Evolutionary conservation across 2,329 filamentous ascomycete genomes (phyloP), one percentile per base, ranked within the genome.

Genomic region (Fragosphaeria purpurea): DNA sequence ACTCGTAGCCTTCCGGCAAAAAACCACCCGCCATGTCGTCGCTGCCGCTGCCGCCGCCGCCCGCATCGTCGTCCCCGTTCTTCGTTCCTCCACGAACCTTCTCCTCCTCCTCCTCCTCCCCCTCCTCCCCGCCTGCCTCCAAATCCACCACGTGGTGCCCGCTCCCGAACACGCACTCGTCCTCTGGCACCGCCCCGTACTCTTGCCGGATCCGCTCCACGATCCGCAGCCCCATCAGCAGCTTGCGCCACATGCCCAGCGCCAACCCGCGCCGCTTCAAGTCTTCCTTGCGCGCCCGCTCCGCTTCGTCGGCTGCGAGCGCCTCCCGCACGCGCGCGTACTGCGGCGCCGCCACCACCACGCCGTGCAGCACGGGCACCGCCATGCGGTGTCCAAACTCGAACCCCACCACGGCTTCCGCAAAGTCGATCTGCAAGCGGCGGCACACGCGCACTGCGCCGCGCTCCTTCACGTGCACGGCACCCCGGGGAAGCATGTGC

Each of bases 301-400:
- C 88, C 5, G 77, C 80, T 57, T 88, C 86, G 54, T 93, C 85
- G 50, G 82, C 83, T 40, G 81, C 77, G 70, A 94, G 86, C 55
- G 90, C 85, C 61, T 88, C 85, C 63, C 87, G 80, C 1, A 96
- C 76, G 37, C 77, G 63, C 12, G 83, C 80, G 53, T 86, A 79
- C 57, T 95, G 77, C 65, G 95, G 90, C 55, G 82, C 78, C 0
- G 91, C 88, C 2, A 96, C 79, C 0, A 98, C 89, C 0, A 96
- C 88, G 1, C 91, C 93, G 49, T 87, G 85, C 33, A 97, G 85
- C 1, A 96, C 82, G 0, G 93, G 93, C 1, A 97, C 88, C 5
- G 93, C 93, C 76, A 93, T 90, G 53, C 93, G 85, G 59, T 93
- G 85, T 0, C 91, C 91, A 63, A 97, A 98, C 62, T 98, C 93